Conservation (phyloP, 371 early-diverging fungal genomes). For the Parasitella parasitica region DNA sequence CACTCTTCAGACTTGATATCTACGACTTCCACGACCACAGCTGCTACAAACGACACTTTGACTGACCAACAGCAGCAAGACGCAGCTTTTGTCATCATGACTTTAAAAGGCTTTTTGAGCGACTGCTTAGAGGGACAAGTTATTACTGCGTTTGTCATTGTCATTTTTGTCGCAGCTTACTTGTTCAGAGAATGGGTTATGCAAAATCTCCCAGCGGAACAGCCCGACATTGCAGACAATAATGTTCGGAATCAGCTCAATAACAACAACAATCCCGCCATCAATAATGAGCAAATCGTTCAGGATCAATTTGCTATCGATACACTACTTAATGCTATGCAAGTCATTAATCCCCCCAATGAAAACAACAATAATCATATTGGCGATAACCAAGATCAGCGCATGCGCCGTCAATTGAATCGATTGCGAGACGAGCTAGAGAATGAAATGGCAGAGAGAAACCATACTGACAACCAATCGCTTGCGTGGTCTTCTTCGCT, state of each 20-base stretch:
- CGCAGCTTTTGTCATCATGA: background rate
- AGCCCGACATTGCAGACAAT: conserved; percentile 1
- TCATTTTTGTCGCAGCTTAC: conserved; percentile 72
- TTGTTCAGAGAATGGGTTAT: conserved; percentile 83
- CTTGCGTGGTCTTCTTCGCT: background rate
- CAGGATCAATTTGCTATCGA: conserved; percentile 27
- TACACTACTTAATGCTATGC: conserved; percentile 26
- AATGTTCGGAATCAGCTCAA: background rate
- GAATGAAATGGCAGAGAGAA: conserved; percentile 7
- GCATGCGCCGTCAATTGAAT: conserved; percentile 1
- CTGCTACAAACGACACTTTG: background rate
- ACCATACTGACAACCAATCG: background rate
- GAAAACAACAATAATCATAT: background rate
- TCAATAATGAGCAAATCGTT: conserved; percentile 2
- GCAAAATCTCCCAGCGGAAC: conserved; percentile 58
- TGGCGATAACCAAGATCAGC: conserved; percentile 2
- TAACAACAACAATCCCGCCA: background rate
- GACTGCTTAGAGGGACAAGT: conserved; percentile 86
- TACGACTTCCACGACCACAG: background rate
- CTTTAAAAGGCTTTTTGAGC: conserved; percentile 54
- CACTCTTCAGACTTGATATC: background rate
- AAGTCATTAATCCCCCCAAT: conserved; percentile 16
- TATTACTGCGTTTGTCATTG: conserved; percentile 67
- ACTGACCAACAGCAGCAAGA: background rate
- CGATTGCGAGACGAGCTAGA: conserved; percentile 1